These are phyloP conservation scores for Keithomyces neogunnii DNA, from an alignment of 2,329 filamentous ascomycete genomes.

Conservation along the genomic window DNA sequence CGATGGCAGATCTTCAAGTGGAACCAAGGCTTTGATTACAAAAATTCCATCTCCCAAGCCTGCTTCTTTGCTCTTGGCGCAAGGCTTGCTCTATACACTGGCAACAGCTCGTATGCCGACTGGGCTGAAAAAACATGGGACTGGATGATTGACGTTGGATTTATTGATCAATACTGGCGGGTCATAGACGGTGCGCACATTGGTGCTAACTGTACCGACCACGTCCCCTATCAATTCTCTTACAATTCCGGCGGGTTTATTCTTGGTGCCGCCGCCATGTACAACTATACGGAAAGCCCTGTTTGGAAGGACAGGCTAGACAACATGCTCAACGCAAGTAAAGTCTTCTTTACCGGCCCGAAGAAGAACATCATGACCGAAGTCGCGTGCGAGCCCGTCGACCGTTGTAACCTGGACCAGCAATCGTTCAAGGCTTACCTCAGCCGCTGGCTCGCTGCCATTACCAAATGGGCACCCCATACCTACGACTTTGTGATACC, in stretches of 20 bases:
- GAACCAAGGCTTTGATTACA: constrained; percentile 77
- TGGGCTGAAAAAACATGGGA: constrained; percentile 71
- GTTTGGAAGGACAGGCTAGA: constrained; percentile 52
- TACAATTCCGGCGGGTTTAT: constrained; percentile 63
- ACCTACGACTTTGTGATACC: constrained; percentile 45
- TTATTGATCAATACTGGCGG: constrained; percentile 51
- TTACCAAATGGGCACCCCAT: constrained; percentile 56
- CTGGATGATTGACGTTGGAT: constrained; percentile 50
- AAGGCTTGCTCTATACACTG: constrained; percentile 67
- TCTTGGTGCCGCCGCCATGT: constrained; percentile 59
- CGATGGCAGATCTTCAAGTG: constrained; percentile 81
- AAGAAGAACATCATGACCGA: constrained; percentile 54
- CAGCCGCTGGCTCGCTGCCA: constrained; percentile 52
- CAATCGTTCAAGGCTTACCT: constrained; percentile 57
- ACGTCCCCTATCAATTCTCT: constrained; percentile 57
- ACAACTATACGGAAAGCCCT: constrained; percentile 46
- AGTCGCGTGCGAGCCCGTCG: constrained; percentile 53
- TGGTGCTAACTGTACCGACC: constrained; percentile 45
- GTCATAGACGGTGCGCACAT: constrained; percentile 56
- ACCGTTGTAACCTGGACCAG: constrained; percentile 54
- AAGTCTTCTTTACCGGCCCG: constrained; percentile 45
- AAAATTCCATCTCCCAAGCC: constrained; percentile 55
- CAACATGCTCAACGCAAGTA: constrained; percentile 43
- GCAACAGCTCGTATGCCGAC: constrained; percentile 65
- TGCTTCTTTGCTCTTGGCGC: constrained; percentile 57